phyloP scores from a whole-genome alignment of 78 protist genomes.

The Dictyostelium brefeldianum region DNA sequence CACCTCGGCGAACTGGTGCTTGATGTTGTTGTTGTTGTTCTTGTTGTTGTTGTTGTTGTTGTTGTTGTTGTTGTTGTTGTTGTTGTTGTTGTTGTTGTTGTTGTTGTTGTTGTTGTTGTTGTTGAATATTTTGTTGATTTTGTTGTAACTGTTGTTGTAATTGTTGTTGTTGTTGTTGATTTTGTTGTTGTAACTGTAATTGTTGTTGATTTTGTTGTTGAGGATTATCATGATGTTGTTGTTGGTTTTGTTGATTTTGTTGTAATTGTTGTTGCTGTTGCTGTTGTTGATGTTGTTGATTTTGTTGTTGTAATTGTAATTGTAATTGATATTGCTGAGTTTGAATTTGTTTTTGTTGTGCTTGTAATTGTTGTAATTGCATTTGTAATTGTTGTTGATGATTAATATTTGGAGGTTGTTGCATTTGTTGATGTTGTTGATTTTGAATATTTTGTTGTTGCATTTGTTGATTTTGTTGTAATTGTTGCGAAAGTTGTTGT shows the following conservation, averaged over 20 bases:
- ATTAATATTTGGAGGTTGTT: not conserved
- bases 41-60: constrained; percentile 9
- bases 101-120: not conserved
- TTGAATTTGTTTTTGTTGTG: not conserved
- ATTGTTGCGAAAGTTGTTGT: not conserved
- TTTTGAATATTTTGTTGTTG: not conserved
- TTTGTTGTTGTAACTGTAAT: not conserved
- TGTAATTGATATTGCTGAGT: not conserved
- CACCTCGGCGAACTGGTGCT: not conserved
- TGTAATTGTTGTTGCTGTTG: not conserved
- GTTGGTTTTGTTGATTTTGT: not conserved
- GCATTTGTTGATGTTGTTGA: not conserved
- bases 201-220: not conserved
- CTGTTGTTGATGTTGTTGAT: not conserved
- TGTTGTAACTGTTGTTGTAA: not conserved
- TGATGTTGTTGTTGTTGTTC: not conserved
- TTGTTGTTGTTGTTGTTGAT: constrained; percentile 16
- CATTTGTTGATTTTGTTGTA: not conserved
- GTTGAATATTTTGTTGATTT: not conserved
- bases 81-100: not conserved
- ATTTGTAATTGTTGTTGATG: not conserved
- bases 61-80: not conserved
- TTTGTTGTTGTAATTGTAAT: not conserved
- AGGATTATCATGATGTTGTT: not conserved
- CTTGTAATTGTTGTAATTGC: not conserved